phyloP scores from a whole-genome alignment of 1,284 basidiomycete species.

The Irpex lacteus region DNA sequence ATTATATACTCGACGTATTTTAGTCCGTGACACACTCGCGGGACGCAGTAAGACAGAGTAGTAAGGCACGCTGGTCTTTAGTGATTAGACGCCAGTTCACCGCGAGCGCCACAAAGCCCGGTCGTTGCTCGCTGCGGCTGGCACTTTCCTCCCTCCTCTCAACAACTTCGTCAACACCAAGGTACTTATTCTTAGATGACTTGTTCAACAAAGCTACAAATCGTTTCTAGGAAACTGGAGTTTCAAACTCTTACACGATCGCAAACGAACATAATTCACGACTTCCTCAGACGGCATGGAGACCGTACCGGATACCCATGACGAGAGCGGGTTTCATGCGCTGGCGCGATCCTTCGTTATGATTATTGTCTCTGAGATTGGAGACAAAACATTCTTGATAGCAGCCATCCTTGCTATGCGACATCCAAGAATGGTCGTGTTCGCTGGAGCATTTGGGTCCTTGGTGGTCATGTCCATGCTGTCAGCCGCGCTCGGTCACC shows the following conservation, averaged over 20 bases:
- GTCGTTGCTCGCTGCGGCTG: too few relatives aligned
- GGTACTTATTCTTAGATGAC: neutral
- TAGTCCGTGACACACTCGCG: neutral
- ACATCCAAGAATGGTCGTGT: constrained; percentile 84
- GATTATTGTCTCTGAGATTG: constrained; percentile 90
- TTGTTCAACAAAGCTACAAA: neutral
- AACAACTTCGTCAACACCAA: neutral
- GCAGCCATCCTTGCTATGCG: constrained; percentile 97
- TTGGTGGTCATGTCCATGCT: constrained; percentile 92
- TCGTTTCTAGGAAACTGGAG: neutral
- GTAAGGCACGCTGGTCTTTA: neutral
- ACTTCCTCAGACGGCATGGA: constrained; percentile 1
- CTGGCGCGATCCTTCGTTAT: constrained; percentile 78
- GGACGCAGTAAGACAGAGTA: neutral
- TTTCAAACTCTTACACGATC: constrained; percentile 1
- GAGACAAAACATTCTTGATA: constrained; percentile 98
- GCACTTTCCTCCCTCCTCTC: neutral
- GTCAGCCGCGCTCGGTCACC: constrained; percentile 83
- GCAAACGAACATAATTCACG: constrained; percentile 6
- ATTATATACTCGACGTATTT: neutral
- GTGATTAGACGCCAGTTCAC: neutral
- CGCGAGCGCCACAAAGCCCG: neutral
- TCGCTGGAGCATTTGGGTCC: constrained; percentile 86
- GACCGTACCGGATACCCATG: constrained; percentile 7
- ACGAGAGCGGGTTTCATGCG: constrained; percentile 47